Evolutionary conservation across 2,329 filamentous ascomycete species (phyloP).

Genomic region (Cytospora piceae): DNA sequence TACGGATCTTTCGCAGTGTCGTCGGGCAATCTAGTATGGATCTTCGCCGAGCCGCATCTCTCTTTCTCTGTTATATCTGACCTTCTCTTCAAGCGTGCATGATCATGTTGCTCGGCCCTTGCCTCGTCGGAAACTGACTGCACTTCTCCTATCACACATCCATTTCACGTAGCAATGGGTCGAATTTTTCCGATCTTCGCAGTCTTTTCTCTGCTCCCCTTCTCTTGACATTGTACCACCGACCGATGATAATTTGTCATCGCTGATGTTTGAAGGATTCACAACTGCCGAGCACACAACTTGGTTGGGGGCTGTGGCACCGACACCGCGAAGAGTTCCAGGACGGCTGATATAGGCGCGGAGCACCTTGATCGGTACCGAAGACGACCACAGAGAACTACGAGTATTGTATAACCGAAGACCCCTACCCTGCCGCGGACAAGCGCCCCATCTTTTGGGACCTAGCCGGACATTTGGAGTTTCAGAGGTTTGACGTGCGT

Average conservation of each 20-base stretch:
- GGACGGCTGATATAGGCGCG: neutral
- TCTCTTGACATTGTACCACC: neutral
- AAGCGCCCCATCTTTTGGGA: neutral
- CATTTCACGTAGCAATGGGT: neutral
- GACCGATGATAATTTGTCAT: neutral
- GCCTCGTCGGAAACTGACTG: neutral
- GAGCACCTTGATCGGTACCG: neutral
- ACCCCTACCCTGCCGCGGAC: neutral
- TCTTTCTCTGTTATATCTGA: neutral
- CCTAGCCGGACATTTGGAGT: neutral
- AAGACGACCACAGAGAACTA: neutral
- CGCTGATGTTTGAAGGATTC: neutral
- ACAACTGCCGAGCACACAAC: neutral
- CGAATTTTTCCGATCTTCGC: neutral
- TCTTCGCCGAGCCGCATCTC: neutral
- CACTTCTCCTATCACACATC: neutral
- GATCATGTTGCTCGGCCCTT: neutral
- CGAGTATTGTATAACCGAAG: neutral
- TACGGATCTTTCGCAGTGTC: neutral
- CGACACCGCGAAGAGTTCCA: neutral
- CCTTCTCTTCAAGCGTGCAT: neutral
- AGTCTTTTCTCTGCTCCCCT: neutral
- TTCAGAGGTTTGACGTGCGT: neutral
- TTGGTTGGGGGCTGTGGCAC: neutral
- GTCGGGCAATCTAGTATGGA: neutral